These are phyloP conservation scores for Penicillium maclennaniae DNA, from an alignment of 495 filamentous ascomycete species.

Conservation along the genomic window DNA sequence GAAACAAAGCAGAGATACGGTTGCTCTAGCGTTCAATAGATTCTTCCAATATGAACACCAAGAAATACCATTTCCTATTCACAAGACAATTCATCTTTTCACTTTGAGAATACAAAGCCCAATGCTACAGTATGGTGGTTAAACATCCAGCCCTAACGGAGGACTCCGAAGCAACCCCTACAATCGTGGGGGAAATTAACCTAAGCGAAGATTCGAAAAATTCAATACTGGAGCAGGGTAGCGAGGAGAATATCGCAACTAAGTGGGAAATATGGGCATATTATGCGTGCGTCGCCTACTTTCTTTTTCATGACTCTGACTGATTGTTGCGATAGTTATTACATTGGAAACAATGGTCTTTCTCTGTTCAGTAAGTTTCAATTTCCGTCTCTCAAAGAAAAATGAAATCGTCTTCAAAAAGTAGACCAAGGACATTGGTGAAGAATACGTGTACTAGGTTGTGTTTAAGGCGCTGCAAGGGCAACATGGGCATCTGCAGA, in stretches of 20 bases:
- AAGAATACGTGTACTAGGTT: too few species aligned
- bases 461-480: too few species aligned
- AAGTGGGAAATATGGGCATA: slow-evolving; percentile 57
- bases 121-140: background rate
- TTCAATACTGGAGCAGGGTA: background rate
- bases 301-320: background rate
- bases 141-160: background rate
- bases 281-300: slow-evolving; percentile 36
- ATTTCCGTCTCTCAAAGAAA: background rate
- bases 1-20: background rate
- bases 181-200: background rate
- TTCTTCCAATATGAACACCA: too few species aligned
- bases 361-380: slow-evolving; percentile 49
- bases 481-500: too few species aligned
- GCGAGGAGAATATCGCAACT: slow-evolving; percentile 28
- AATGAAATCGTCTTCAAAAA: background rate
- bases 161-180: background rate
- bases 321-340: slow-evolving; percentile 38
- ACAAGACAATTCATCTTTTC: background rate
- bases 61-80: too few species aligned
- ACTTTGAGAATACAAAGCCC: too few species aligned
- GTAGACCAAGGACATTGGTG: too few species aligned
- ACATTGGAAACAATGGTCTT: slow-evolving; percentile 60
- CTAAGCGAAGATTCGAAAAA: background rate
- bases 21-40: background rate